Conservation (phyloP, 306 rosid genomes). For the Quillaja saponaria region DNA sequence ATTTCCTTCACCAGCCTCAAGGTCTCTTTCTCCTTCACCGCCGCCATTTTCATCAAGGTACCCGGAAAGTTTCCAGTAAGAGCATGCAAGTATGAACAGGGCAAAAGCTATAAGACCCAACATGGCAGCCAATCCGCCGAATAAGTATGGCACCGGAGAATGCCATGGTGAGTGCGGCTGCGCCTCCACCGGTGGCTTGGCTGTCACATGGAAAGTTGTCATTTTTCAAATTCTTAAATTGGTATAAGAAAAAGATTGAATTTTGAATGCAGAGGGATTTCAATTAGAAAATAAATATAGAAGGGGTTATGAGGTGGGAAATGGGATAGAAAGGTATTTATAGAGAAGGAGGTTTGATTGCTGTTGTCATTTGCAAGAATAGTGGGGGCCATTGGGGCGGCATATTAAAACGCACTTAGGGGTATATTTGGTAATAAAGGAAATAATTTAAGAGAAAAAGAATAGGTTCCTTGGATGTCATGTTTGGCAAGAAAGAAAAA, state of each 20-base stretch:
- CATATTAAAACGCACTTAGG: slow-evolving; percentile 47
- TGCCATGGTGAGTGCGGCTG: slow-evolving; percentile 79
- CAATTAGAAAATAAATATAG: neutral
- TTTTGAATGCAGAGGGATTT: neutral
- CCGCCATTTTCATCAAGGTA: slow-evolving; percentile 54
- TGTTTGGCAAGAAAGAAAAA: neutral
- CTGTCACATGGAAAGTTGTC: slow-evolving; percentile 53
- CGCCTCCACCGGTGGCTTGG: slow-evolving; percentile 34
- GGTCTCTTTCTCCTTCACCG: slow-evolving; percentile 44
- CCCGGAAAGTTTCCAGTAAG: slow-evolving; percentile 97
- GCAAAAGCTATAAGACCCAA: slow-evolving; percentile 96
- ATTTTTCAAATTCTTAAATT: slow-evolving; percentile 13
- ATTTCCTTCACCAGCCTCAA: slow-evolving; percentile 57
- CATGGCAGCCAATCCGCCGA: slow-evolving; percentile 96
- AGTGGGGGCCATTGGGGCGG: slow-evolving; percentile 20
- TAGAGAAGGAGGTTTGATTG: slow-evolving; percentile 40
- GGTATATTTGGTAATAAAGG: slow-evolving; percentile 37
- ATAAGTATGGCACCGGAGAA: slow-evolving; percentile 91
- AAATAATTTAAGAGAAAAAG: slow-evolving; percentile 32
- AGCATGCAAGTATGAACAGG: slow-evolving; percentile 87
- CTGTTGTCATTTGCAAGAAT: slow-evolving; percentile 51
- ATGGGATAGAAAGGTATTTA: slow-evolving; percentile 47
- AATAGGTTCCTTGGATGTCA: neutral
- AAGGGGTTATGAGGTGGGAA: slow-evolving; percentile 41
- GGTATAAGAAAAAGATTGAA: neutral